Conservation (phyloP, 2,329 filamentous ascomycete genomes). For the Aureobasidium sp. region DNA sequence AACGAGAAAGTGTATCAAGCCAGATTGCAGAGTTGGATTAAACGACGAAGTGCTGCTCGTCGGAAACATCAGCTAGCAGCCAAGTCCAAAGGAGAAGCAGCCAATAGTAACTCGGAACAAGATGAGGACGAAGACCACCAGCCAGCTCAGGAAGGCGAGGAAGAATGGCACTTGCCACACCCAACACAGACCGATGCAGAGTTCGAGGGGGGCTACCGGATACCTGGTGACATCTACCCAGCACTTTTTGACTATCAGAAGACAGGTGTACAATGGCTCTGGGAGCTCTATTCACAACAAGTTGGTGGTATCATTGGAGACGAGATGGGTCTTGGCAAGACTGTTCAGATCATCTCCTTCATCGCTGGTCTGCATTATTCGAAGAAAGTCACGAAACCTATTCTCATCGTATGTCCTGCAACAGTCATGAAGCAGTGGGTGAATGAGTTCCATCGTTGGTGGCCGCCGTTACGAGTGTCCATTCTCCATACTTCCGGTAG, state of each 20-base stretch:
- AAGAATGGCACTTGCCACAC: constrained; percentile 80
- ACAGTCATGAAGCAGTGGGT: constrained; percentile 98
- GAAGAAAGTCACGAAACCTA: constrained; percentile 71
- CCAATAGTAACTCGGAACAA: constrained; percentile 26
- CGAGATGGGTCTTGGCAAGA: constrained; percentile 99
- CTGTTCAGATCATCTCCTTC: constrained; percentile 72
- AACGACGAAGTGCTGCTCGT: constrained; percentile 54
- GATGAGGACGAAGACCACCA: constrained; percentile 26
- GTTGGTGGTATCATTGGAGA: constrained; percentile 94
- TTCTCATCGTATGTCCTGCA: constrained; percentile 87
- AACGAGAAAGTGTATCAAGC: constrained; percentile 73
- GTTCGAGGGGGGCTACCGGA: constrained; percentile 66
- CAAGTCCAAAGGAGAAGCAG: constrained; percentile 10
- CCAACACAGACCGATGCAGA: constrained; percentile 71
- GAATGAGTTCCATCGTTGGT: constrained; percentile 97
- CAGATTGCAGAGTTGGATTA: constrained; percentile 69
- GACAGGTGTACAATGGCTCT: constrained; percentile 92
- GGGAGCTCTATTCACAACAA: constrained; percentile 80
- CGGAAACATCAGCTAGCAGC: constrained; percentile 22
- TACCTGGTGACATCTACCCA: constrained; percentile 89
- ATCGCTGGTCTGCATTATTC: constrained; percentile 89
- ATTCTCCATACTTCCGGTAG: constrained; percentile 94
- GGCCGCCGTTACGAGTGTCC: constrained; percentile 94
- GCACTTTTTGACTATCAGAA: constrained; percentile 96
- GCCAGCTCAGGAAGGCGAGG: constrained; percentile 31